phyloP scores from a whole-genome alignment of 192 early-diverging fungal species.

The Coemansia umbellata region DNA sequence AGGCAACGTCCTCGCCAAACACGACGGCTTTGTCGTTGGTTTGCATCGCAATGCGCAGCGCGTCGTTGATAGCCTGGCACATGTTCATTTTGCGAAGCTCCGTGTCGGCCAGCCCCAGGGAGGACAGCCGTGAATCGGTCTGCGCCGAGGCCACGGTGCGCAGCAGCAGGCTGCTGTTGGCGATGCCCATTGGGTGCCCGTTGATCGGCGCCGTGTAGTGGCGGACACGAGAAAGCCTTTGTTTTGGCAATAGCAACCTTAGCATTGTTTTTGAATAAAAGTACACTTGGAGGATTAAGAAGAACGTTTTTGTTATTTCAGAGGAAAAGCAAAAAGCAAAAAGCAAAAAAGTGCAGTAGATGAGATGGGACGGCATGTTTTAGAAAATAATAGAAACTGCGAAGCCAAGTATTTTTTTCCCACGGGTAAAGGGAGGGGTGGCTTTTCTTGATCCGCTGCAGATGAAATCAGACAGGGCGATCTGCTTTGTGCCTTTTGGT shows the following conservation, averaged over 20 bases:
- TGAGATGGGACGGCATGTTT: too few species aligned
- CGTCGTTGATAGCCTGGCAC: slow-evolving; percentile 93
- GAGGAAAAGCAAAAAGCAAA: background rate
- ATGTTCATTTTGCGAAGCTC: slow-evolving; percentile 77
- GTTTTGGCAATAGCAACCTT: too few species aligned
- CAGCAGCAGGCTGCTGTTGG: slow-evolving; percentile 74
- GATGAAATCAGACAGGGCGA: too few species aligned
- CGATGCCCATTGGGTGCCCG: slow-evolving; percentile 79
- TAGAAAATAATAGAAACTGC: too few species aligned
- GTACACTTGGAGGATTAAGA: too few species aligned
- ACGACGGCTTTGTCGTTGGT: slow-evolving; percentile 89
- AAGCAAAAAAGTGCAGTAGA: too few species aligned
- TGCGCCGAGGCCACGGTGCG: slow-evolving; percentile 68
- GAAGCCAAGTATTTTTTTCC: too few species aligned
- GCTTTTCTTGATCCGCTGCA: too few species aligned
- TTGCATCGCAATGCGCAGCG: slow-evolving; percentile 79
- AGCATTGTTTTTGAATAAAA: too few species aligned
- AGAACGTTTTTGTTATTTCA: too few species aligned
- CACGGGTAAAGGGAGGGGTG: too few species aligned
- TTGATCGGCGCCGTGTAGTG: slow-evolving; percentile 63
- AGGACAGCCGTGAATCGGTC: slow-evolving; percentile 63
- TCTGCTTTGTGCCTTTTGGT: background rate
- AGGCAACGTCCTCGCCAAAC: slow-evolving; percentile 97
- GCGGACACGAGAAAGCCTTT: background rate
- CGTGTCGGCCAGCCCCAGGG: slow-evolving; percentile 56